Evolutionary conservation across 2,329 filamentous ascomycete species (phyloP), one percentile per base, ranked within the genome.

Genomic region (Diaporthe vaccinii): DNA sequence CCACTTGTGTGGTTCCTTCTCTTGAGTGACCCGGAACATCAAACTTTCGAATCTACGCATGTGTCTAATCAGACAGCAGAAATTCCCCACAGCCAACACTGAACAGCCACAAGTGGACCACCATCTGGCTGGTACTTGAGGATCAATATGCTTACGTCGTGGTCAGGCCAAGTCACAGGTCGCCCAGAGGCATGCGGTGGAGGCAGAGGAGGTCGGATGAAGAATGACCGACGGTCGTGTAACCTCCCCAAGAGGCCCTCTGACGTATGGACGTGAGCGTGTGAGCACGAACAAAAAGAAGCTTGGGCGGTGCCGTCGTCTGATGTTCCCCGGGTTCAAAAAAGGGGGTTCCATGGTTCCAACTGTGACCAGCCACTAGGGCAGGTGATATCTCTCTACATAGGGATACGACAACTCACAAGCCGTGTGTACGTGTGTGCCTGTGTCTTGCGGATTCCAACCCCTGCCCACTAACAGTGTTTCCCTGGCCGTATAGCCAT

Each of bases 301-400:
- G 46, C 34, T 53, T 53, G 46, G 46, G 44, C 31, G 15, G 22
- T 53, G 14, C 46, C 34, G 62, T 68, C 62, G 62, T 68, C 62
- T 68, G 62, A 68, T 68, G 62, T 39, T 6, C 62, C 62, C 62
- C 62, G 62, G 62, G 62, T 68, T 68, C 31, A 39, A 51, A 39
- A 68, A 51, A 36, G 31, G 62, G 62, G 61, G 17, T 39, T 28
- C 65, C 65, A 51, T 53, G 31, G 65, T 25, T 53, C 65, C 46
- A 68, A 68, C 10, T 28, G 46, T 39, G 65, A 39, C 62, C 62
- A 53, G 20, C 28, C 46, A 28, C 44, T 25, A 28, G 4, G 62
- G 62, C 62, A 53, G 46, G 62, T 68, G 62, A 68, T 68, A 28
- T 65, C 41, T 49, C 10, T 17, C 28, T 36, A 22, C 31, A 10